These are phyloP conservation scores for Cladosporium sphaerospermum DNA, from an alignment of 2,329 filamentous ascomycete genomes.

Conservation along the genomic window DNA sequence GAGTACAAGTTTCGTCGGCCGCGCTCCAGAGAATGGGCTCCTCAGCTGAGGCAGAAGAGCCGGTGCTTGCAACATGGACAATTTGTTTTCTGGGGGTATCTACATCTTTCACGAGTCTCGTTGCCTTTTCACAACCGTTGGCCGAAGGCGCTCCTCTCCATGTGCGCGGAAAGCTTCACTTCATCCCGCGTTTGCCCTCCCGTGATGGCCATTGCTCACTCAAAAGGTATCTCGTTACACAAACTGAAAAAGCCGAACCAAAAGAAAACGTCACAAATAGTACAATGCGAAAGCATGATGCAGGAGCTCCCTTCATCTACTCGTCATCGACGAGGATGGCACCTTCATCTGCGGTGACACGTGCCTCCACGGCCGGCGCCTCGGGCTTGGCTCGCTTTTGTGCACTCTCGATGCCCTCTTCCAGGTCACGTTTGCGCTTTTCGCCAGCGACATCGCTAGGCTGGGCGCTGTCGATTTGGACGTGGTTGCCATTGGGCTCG, in stretches of 20 bases:
- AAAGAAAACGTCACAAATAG: background rate
- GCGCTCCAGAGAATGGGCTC: too few relatives aligned
- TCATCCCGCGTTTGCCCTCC: background rate
- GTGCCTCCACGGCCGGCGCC: conserved; percentile 14
- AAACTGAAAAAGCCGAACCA: background rate
- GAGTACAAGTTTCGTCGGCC: too few relatives aligned
- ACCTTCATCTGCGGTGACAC: conserved; percentile 24
- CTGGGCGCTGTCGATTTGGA: conserved; percentile 17
- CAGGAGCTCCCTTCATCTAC: background rate
- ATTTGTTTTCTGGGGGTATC: conserved; percentile 4
- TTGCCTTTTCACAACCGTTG: too few relatives aligned
- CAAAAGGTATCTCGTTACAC: background rate
- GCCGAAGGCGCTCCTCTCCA: background rate
- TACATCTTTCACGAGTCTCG: background rate
- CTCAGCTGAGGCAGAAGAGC: too few relatives aligned
- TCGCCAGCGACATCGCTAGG: conserved; percentile 16
- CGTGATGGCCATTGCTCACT: background rate
- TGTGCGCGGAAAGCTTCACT: background rate
- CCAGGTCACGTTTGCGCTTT: conserved; percentile 27
- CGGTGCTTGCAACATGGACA: too few relatives aligned
- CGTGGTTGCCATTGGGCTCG: background rate
- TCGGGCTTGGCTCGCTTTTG: conserved; percentile 21
- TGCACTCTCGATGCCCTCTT: conserved; percentile 19
- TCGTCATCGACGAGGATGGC: conserved; percentile 27
- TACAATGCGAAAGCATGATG: background rate